Conservation (phyloP, 768 basidiomycete species). For the Podaxis sp. region DNA sequence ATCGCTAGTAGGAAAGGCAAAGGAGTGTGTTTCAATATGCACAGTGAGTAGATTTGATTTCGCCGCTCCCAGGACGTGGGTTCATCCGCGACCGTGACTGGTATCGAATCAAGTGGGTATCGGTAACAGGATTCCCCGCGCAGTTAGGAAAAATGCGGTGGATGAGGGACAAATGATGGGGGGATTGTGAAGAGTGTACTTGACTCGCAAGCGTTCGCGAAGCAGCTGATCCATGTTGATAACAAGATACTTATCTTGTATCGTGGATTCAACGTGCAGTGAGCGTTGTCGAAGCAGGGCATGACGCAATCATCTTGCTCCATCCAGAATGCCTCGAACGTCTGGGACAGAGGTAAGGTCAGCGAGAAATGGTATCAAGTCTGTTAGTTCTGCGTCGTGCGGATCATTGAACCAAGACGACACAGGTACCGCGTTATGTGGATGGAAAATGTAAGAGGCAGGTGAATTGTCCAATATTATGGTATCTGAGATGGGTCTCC, state of each 20-base stretch:
- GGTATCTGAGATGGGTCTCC: slow-evolving; percentile 88
- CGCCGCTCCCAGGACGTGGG: neutral
- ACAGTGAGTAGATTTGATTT: neutral
- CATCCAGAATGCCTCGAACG: slow-evolving; percentile 89
- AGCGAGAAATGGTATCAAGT: slow-evolving; percentile 90
- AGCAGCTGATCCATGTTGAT: neutral
- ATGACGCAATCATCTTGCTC: slow-evolving; percentile 51
- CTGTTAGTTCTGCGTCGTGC: slow-evolving; percentile 96
- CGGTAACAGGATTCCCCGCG: neutral
- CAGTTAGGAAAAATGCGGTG: neutral
- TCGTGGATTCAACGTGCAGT: slow-evolving; percentile 12
- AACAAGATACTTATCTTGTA: neutral
- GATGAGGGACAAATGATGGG: neutral
- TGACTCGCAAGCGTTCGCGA: slow-evolving; percentile 7
- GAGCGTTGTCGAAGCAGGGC: neutral
- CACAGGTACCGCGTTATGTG: slow-evolving; percentile 97
- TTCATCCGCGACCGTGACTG: neutral
- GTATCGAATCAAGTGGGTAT: slow-evolving; percentile 13
- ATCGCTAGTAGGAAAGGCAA: neutral
- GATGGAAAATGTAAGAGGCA: slow-evolving; percentile 98
- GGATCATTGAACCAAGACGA: slow-evolving; percentile 99
- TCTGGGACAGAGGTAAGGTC: slow-evolving; percentile 86
- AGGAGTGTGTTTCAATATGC: slow-evolving; percentile 12
- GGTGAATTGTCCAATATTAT: slow-evolving; percentile 99
- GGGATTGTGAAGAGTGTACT: neutral